A percentile compares a stretch with the other conserved stretches of the same genome.
These are phyloP conservation scores for Rutstroemia sp. DNA, from an alignment of 2,329 filamentous ascomycete species.

Conservation along the genomic window DNA sequence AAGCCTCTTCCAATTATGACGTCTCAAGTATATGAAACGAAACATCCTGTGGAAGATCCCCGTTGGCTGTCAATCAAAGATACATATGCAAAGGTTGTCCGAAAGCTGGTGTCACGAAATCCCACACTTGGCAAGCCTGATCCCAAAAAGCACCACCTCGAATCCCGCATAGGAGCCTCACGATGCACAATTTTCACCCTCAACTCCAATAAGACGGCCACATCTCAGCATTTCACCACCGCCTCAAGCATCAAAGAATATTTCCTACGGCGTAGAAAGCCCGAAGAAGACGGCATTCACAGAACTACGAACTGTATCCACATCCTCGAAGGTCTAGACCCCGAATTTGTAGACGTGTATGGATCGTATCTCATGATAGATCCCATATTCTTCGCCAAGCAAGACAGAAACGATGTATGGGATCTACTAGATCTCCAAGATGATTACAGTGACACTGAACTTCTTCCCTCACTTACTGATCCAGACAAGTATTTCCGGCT, in stretches of 20 bases:
- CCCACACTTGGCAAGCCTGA: slow-evolving; percentile 2
- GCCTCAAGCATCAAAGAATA: background rate
- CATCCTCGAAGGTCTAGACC: slow-evolving; percentile 10
- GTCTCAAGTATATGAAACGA: too few relatives aligned
- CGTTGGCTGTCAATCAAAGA: slow-evolving; percentile 8
- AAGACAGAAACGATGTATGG: slow-evolving; percentile 8
- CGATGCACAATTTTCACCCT: background rate
- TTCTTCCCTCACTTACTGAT: slow-evolving; percentile 1
- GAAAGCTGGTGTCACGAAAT: background rate
- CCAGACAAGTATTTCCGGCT: slow-evolving; percentile 7
- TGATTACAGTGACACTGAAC: background rate
- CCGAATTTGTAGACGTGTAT: slow-evolving; percentile 5
- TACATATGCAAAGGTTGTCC: slow-evolving; percentile 5
- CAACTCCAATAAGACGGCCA: background rate
- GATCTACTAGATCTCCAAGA: background rate
- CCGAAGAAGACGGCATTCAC: background rate
- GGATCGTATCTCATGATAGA: slow-evolving; percentile 9
- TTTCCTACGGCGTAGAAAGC: background rate
- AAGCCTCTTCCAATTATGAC: too few relatives aligned
- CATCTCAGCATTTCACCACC: background rate
- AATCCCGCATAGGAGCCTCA: slow-evolving; percentile 6
- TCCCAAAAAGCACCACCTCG: slow-evolving; percentile 3
- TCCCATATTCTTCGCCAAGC: slow-evolving; percentile 7
- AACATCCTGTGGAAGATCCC: background rate
- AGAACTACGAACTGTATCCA: slow-evolving; percentile 1